Evolutionary conservation across 2,329 filamentous ascomycete genomes (phyloP).

Genomic region (Colletotrichum sp.): DNA sequence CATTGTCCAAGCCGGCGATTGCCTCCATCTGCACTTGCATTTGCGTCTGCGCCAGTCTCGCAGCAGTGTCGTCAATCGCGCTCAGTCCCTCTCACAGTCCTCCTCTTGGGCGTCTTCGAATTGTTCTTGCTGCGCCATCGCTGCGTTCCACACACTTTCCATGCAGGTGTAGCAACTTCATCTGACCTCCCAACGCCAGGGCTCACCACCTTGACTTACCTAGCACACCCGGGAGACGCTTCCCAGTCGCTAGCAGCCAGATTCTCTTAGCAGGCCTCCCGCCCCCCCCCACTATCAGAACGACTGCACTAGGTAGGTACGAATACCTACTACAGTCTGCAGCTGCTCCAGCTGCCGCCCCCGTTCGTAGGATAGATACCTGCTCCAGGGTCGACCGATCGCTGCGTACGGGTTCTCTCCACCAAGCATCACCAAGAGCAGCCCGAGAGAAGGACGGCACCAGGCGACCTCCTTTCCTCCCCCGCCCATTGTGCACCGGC

Average conservation of each 20-base stretch:
- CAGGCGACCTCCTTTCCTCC: neutral
- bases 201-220: neutral
- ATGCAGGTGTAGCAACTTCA: slow-evolving; percentile 10
- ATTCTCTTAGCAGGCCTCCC: neutral
- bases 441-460: neutral
- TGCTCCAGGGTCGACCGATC: neutral
- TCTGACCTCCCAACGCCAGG: slow-evolving; percentile 14
- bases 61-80: neutral
- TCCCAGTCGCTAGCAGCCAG: neutral
- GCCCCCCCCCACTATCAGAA: neutral
- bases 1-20: neutral
- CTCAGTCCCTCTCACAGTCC: neutral
- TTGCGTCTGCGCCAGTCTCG: neutral
- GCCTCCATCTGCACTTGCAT: neutral
- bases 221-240: neutral
- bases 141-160: slow-evolving; percentile 8
- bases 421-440: neutral
- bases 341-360: neutral
- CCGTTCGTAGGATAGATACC: neutral
- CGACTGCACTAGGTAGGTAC: neutral
- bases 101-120: neutral
- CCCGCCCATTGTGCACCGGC: neutral
- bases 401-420: neutral
- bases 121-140: neutral
- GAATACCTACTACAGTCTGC: neutral